These are phyloP conservation scores for Endocladia muricata DNA, from an alignment of 31 red algal species.

Conservation along the genomic window DNA sequence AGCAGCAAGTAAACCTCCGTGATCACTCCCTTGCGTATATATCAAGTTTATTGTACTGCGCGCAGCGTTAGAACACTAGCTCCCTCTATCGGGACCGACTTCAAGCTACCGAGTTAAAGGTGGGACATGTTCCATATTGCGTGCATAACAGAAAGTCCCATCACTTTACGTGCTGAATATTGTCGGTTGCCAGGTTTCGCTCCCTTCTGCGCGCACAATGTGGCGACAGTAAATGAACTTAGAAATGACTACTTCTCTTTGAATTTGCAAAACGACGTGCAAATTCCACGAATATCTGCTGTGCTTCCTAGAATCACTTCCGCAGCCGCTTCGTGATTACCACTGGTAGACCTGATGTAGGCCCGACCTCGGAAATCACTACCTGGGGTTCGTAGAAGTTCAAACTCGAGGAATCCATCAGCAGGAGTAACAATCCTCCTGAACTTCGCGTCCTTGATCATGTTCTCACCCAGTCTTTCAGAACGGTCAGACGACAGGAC, in stretches of 20 bases:
- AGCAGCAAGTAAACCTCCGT: not conserved
- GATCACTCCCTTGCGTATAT: too few relatives aligned
- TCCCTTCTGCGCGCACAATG: too few relatives aligned
- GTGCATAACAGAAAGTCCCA: too few relatives aligned
- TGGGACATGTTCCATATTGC: too few relatives aligned
- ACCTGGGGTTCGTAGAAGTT: not conserved
- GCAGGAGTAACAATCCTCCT: not conserved
- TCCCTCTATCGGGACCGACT: too few relatives aligned
- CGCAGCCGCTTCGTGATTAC: not conserved
- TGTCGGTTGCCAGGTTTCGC: too few relatives aligned
- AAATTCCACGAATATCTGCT: not conserved
- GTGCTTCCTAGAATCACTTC: not conserved
- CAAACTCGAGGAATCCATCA: not conserved
- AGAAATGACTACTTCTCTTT: not conserved
- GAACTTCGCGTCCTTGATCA: not conserved
- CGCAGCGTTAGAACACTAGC: too few relatives aligned
- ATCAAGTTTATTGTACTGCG: too few relatives aligned
- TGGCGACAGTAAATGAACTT: not conserved
- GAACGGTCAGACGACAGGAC: not conserved
- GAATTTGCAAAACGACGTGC: not conserved
- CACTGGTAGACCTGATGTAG: not conserved
- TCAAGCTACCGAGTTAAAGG: too few relatives aligned
- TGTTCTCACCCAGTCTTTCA: not conserved
- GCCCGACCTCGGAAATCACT: not conserved
- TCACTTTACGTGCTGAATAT: too few relatives aligned